Conservation (phyloP, 2,329 filamentous ascomycete species). For the Pseudocercospora musae region DNA sequence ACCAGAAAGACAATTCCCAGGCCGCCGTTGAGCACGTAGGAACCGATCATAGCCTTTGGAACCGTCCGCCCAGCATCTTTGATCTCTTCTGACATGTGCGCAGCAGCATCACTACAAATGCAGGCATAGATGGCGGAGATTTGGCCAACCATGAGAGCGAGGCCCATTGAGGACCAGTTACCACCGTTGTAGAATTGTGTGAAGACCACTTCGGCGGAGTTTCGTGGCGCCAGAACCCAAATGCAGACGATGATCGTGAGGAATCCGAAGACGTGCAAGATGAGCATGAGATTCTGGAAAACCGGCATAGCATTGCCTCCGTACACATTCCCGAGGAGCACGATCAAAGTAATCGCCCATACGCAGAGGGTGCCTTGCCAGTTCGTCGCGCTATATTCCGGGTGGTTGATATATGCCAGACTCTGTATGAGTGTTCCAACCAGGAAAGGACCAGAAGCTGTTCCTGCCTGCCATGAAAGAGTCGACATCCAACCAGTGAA, state of each 20-base stretch:
- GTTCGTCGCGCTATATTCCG: constrained; percentile 40
- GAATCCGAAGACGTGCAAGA: constrained; percentile 40
- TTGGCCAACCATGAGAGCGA: constrained; percentile 35
- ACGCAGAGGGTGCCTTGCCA: constrained; percentile 52
- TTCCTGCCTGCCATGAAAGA: constrained; percentile 50
- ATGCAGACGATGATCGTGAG: constrained; percentile 32
- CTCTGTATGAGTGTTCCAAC: constrained; percentile 49
- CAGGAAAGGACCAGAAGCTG: constrained; percentile 48
- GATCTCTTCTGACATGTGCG: constrained; percentile 32
- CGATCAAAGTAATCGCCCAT: constrained; percentile 44
- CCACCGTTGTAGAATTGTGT: constrained; percentile 39
- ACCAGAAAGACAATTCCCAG: constrained; percentile 35
- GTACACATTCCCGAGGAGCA: constrained; percentile 43
- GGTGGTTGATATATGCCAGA: constrained; percentile 42
- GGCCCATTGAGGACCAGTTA: constrained; percentile 37
- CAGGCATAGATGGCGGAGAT: constrained; percentile 29
- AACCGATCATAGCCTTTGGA: constrained; percentile 31
- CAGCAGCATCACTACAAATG: constrained; percentile 23
- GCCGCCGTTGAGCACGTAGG: constrained; percentile 33
- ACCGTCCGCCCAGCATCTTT: constrained; percentile 31
- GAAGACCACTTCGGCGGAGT: constrained; percentile 34
- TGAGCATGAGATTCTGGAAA: constrained; percentile 39
- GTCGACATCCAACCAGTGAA: constrained; percentile 48
- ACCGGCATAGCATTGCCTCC: constrained; percentile 36
- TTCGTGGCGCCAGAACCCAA: constrained; percentile 30